phyloP scores from a whole-genome alignment of 768 basidiomycete genomes.

The Tylopilus vinaceipallidus region DNA sequence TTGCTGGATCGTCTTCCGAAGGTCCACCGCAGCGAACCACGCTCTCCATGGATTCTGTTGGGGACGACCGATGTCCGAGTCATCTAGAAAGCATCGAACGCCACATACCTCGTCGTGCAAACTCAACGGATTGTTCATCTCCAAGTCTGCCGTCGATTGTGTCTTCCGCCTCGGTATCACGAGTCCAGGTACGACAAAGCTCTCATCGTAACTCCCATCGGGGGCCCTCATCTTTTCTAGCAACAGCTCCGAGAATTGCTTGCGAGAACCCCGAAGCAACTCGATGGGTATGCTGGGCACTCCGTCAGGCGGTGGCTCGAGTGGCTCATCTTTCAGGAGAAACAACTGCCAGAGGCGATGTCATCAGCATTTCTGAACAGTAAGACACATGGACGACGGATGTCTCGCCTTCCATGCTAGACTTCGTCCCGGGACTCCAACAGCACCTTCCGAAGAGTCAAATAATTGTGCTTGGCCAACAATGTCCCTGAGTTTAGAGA shows the following conservation, averaged over 20 bases:
- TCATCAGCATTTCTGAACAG: slow-evolving; percentile 20
- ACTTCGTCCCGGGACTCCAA: slow-evolving; percentile 70
- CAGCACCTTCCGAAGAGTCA: slow-evolving; percentile 35
- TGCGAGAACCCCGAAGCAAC: slow-evolving; percentile 48
- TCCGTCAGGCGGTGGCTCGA: slow-evolving; percentile 48
- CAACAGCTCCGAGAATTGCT: slow-evolving; percentile 55
- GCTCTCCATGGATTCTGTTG: slow-evolving; percentile 89
- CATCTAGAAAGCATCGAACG: neutral
- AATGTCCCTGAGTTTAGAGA: slow-evolving; percentile 67
- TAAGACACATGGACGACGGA: slow-evolving; percentile 7
- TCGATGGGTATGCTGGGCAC: slow-evolving; percentile 37
- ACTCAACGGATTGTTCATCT: slow-evolving; percentile 79
- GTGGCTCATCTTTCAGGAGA: slow-evolving; percentile 62
- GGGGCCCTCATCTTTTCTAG: slow-evolving; percentile 77
- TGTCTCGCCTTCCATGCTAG: slow-evolving; percentile 74
- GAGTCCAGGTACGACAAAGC: slow-evolving; percentile 55
- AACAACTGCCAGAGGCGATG: slow-evolving; percentile 54
- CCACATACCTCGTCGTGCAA: slow-evolving; percentile 64
- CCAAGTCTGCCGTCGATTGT: slow-evolving; percentile 44
- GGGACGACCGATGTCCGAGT: neutral
- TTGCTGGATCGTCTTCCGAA: slow-evolving; percentile 85
- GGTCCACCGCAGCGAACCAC: slow-evolving; percentile 88
- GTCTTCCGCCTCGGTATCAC: slow-evolving; percentile 33
- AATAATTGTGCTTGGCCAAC: slow-evolving; percentile 62
- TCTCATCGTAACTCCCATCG: slow-evolving; percentile 80